Evolutionary conservation across 2,329 filamentous ascomycete genomes (phyloP), one percentile per base, ranked within the genome.

Genomic region (Ceratocystis huliohia): DNA sequence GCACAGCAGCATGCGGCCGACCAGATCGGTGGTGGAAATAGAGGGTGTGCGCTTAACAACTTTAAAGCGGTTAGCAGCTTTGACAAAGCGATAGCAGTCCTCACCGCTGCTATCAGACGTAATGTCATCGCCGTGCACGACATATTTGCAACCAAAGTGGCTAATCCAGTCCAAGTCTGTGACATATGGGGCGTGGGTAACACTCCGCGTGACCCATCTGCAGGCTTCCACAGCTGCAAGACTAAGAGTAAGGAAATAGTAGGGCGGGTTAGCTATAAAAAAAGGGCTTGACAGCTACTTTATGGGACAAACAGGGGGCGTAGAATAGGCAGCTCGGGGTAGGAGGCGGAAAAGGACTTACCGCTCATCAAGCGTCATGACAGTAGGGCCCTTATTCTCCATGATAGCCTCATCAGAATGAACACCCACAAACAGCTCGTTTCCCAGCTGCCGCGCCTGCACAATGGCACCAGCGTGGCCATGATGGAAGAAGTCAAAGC

Each of bases 401-500:
- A 96, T 81, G 72, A 99, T 99, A 64, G 89, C 88, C 76, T 96
- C 91, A 75, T 99, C 94, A 2, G 91, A 96, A 78, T 99, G 94
- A 64, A 99, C 88, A 68, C 94, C 94, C 45, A 96, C 91, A 70
- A 90, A 87, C 62, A 99, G 85, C 78, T 96, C 90, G 70, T 84
- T 85, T 71, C 94, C 94, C 22, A 97, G 83, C 75, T 91, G 91
- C 70, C 94, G 89, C 63, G 94, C 94, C 77, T 99, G 94, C 62
- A 99, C 85, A 82, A 97, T 96, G 70, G 94, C 94, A 68, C 94
- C 94, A 4, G 94, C 94, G 79, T 99, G 94, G 72, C 89, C 94
- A 75, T 97, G 94, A 76, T 99, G 94, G 78, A 92, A 95, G 78
- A 99, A 99, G 79, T 99, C 94, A 79, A 96, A 99, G 81, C 94